Base-by-base conservation (phyloP, 495 filamentous ascomycete genomes). In the Aspergillus diversus region DNA sequence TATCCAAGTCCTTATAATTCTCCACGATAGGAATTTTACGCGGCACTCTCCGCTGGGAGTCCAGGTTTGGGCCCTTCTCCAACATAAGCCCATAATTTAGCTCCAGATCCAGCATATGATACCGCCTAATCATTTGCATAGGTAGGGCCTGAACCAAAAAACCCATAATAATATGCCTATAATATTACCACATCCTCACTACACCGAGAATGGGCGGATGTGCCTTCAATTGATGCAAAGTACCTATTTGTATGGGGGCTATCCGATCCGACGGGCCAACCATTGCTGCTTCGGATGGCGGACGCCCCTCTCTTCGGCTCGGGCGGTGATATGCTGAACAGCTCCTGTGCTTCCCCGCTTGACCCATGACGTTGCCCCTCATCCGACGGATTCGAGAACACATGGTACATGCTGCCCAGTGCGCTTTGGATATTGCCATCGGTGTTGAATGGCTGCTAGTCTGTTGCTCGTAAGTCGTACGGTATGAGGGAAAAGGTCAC, bases 201-300 rank as follows among this genome's bases (percentile, higher is more conserved):
- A 43, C 7, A 17, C 47, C 5, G 39, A 43, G 4, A 8, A 11
- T 11, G 5, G 8, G 11, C 39, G 11, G 39, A 11, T 43, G 39
- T 43, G 39, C 39, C n/a, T 9, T 50, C 15, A 5, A 50, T 21
- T 9, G 15, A 11, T 50, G 47, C n/a, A 17, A 17, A 27, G 47
- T 54, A n/a, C n/a, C n/a, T n/a, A 54, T 56, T 15, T 56, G 53
- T 58, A 67, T 65, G 55, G 67, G 46, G 55, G 56, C 61, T 56
- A 69, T 71, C 75, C 75, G 75, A 76, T 67, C 66, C 70, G 73
- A 67, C 55, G 66, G 55, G 33, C 46, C 13, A 56, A 46, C 49
- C 57, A 66, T 59, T 62, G 67, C 56, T 57, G 33, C 58, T 54
- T 74, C 71, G 72, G 71, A 73, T 76, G 59, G 64, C 35, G 57